Conservation (phyloP, 2,329 filamentous ascomycete species). For the Fusarium sp. region DNA sequence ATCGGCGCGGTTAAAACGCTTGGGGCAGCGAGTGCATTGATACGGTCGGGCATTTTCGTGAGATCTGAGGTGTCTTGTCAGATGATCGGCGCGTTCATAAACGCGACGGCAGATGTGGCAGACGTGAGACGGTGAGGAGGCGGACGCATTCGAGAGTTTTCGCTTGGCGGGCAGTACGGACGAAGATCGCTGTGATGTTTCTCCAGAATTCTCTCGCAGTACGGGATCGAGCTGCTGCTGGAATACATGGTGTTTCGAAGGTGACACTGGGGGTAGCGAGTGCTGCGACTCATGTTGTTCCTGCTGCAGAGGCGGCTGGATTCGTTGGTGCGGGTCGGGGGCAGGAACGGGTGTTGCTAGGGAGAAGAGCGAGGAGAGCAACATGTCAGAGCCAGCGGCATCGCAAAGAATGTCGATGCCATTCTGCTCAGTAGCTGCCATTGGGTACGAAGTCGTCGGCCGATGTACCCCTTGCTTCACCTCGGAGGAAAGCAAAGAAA, state of each 20-base stretch:
- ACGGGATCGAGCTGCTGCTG: conserved; percentile 36
- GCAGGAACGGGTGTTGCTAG: conserved; percentile 37
- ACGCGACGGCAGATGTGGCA: conserved; percentile 45
- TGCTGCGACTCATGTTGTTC: conserved; percentile 35
- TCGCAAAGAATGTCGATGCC: conserved; percentile 46
- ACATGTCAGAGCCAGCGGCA: conserved; percentile 45
- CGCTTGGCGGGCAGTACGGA: conserved; percentile 39
- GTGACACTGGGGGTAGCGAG: conserved; percentile 25
- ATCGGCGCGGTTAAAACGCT: conserved; percentile 45
- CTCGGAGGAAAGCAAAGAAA: conserved; percentile 4
- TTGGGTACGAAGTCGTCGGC: conserved; percentile 14
- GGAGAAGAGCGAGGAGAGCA: conserved; percentile 44
- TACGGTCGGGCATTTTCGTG: conserved; percentile 45
- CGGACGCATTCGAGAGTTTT: conserved; percentile 42
- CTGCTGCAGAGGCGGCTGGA: conserved; percentile 28
- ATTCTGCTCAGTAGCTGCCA: conserved; percentile 44
- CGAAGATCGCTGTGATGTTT: conserved; percentile 17
- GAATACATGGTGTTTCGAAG: conserved; percentile 30
- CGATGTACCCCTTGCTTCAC: conserved; percentile 5
- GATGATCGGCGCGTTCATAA: conserved; percentile 44
- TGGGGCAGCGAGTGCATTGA: conserved; percentile 45
- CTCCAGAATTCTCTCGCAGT: conserved; percentile 23
- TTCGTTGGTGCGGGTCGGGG: conserved; percentile 32
- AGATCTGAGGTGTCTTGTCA: conserved; percentile 44
- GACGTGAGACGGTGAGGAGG: conserved; percentile 44